These are phyloP conservation scores for Jimgerdemannia flammicorona DNA, from an alignment of 192 early-diverging fungal species.

Conservation along the genomic window DNA sequence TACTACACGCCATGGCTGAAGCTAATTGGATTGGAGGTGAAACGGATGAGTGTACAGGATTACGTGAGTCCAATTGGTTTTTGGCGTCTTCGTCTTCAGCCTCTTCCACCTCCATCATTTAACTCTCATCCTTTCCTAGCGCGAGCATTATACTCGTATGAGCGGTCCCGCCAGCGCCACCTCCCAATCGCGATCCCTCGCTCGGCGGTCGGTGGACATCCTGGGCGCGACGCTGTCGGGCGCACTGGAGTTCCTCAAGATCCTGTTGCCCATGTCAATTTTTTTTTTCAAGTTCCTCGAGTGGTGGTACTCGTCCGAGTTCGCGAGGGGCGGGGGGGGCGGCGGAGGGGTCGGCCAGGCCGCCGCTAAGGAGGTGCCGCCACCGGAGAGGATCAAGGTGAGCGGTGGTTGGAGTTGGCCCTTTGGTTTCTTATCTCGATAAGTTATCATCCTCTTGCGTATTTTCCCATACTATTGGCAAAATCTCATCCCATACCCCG, in stretches of 20 bases:
- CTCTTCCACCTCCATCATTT: neutral
- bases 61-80: slow-evolving; percentile 71
- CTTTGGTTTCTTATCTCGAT: too few species aligned
- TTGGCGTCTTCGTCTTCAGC: neutral
- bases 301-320: slow-evolving; percentile 94
- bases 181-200: slow-evolving; percentile 10
- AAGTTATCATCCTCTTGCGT: too few species aligned
- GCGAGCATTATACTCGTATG: slow-evolving; percentile 5
- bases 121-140: slow-evolving; percentile 1
- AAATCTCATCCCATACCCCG: too few species aligned
- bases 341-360: slow-evolving; percentile 37
- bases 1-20: slow-evolving; percentile 85
- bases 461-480: too few species aligned
- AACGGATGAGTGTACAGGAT: slow-evolving; percentile 77
- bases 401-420: neutral
- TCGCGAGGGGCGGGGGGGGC: slow-evolving; percentile 49
- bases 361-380: slow-evolving; percentile 54
- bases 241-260: slow-evolving; percentile 69
- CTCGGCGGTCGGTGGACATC: slow-evolving; percentile 32
- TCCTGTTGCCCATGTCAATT: slow-evolving; percentile 80
- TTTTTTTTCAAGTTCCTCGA: slow-evolving; percentile 94
- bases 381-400: slow-evolving; percentile 71
- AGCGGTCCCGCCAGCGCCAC: neutral
- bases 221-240: slow-evolving; percentile 43
- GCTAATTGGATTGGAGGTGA: slow-evolving; percentile 71